Evolutionary conservation across 2,329 filamentous ascomycete genomes (phyloP), one percentile per base, ranked within the genome.

Genomic region (Fusarium concolor): DNA sequence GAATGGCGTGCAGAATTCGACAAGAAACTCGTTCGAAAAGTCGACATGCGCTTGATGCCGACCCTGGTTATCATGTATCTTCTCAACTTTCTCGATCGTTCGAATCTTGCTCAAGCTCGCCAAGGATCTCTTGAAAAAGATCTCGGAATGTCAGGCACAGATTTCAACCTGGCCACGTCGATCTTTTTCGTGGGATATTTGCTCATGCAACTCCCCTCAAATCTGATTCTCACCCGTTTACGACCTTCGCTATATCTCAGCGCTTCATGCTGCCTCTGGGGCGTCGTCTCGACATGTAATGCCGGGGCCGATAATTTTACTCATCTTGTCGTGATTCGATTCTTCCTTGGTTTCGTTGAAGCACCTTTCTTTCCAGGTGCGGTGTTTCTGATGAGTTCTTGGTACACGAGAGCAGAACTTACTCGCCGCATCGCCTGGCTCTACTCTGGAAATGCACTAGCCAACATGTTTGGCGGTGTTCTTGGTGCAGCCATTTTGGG

Each of bases 151-250:
- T 77, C 72, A 8, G 85, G 85, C 10, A 87, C 84, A 3, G 84
- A 89, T 46, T 88, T 86, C 71, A 87, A 88, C 65, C 75, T 87
- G 5, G 81, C 89, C 0, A 82, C 90, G 1, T 87, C 86, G 1
- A 76, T 87, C 49, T 90, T 90, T 75, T 88, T 87, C 62, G 85
- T 88, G 2, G 83, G 87, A 5, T 90, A 90, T 67, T 77, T 89
- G 1, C 76, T 88, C 14, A 88, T 89, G 83, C 87, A 90, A 72
- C 76, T 90, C 0, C 88, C 87, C 0, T 88, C 86, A 0, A 90
- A 90, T 62, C 79, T 89, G 57, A 70, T 87, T 0, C 76, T 89
- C 4, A 88, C 86, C 0, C 78, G 83, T 5, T 76, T 87, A 29
- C 79, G 82, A 11, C 87, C 87, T 2, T 85, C 84, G 3, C 56